phyloP scores from a whole-genome alignment of 257 asterid genomes.

The Capsicum pubescens region DNA sequence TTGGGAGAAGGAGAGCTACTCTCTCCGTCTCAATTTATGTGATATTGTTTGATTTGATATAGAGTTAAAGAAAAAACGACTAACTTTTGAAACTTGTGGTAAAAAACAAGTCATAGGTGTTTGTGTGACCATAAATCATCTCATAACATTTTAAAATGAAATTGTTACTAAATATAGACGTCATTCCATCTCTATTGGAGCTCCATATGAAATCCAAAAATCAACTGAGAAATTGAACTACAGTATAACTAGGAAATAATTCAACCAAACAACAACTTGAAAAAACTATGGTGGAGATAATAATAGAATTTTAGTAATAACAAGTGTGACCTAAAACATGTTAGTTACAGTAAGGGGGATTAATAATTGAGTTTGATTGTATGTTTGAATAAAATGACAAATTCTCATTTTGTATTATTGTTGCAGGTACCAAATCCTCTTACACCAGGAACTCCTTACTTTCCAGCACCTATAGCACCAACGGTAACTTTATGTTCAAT shows the following conservation, averaged over 20 bases:
- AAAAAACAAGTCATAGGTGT: no score
- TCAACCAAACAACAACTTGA: background rate
- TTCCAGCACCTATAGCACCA: constrained; percentile 52
- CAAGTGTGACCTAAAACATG: background rate
- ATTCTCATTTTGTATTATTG: background rate
- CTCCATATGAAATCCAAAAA: background rate
- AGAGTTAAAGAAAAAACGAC: no score
- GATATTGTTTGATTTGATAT: no score
- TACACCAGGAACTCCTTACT: constrained; percentile 70
- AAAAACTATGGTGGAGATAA: background rate
- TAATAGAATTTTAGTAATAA: background rate
- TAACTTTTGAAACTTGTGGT: no score
- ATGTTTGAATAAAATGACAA: background rate
- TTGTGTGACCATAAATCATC: no score
- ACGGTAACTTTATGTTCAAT: constrained; percentile 43
- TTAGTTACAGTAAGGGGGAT: background rate
- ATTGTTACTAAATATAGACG: no score
- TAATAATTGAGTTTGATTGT: background rate
- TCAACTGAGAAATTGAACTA: background rate
- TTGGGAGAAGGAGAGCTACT: no score
- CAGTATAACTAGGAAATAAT: background rate
- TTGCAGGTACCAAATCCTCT: constrained; percentile 57
- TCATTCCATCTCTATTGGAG: no score
- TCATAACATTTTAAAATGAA: no score
- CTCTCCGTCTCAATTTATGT: no score